phyloP scores from a whole-genome alignment of 257 asterid genomes.

The Petunia secreta region DNA sequence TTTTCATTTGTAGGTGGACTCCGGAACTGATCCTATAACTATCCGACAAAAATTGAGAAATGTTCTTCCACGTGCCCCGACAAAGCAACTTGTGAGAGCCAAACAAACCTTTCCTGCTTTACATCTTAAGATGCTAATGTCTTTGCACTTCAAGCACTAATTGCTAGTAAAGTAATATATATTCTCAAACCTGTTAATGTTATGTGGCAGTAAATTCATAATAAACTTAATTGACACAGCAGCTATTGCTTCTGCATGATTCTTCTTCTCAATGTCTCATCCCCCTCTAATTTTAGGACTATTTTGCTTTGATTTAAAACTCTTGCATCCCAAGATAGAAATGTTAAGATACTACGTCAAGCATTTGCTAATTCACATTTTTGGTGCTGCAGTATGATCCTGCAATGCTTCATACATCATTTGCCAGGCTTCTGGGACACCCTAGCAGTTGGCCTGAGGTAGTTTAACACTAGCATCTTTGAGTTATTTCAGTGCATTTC shows the following conservation, averaged over 20 bases:
- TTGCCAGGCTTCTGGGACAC: conserved; percentile 87
- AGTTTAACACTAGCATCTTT: conserved; percentile 19
- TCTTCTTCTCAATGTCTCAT: neutral
- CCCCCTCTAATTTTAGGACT: too few relatives aligned
- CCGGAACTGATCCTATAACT: conserved; percentile 83
- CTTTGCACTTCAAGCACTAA: conserved; percentile 20
- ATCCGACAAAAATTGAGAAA: conserved; percentile 69
- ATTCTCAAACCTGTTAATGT: neutral
- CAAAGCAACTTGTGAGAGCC: conserved; percentile 81
- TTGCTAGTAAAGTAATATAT: conserved; percentile 1
- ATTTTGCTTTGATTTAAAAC: neutral
- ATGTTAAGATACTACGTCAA: neutral
- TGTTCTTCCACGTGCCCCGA: conserved; percentile 90
- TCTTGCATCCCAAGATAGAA: neutral
- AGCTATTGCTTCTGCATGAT: conserved; percentile 2
- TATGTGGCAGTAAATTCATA: neutral
- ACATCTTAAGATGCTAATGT: conserved; percentile 20
- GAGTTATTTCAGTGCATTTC: neutral
- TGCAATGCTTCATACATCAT: conserved; percentile 89
- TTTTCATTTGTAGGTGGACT: conserved; percentile 61
- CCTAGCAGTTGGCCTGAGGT: conserved; percentile 74
- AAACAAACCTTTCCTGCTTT: conserved; percentile 19
- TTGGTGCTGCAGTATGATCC: conserved; percentile 67
- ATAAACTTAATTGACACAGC: neutral
- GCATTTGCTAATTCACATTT: conserved; percentile 24